Base-by-base conservation (phyloP, 768 basidiomycete species). In the Boletus pseudopeckii region DNA sequence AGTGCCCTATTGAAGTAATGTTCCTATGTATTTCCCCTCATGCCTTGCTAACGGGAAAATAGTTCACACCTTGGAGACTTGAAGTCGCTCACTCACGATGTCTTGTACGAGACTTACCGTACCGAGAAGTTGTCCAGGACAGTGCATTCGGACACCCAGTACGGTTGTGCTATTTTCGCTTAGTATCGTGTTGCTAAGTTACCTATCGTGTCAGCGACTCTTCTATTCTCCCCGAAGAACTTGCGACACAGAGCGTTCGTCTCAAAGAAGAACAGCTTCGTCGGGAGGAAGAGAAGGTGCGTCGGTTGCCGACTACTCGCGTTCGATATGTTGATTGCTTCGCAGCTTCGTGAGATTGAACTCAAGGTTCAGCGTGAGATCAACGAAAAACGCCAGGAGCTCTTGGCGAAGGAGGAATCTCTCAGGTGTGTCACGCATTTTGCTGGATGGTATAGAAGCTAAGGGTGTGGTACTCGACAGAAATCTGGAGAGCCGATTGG, bases 241-340 rank as follows among this genome's bases (percentile, higher is more conserved):
- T 99, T 61, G 97, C 97, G 17, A 93, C 86, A 49, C 97, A 98
- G 74, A 92, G 88, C 56, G 94, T 98, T 43, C 89, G 96, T 52
- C 86, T 98, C 76, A 98, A 98, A 77, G 97, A 98, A 75, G 97
- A 99, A 70, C 97, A 98, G 71, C 86, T 99, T 54, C 87, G 95
- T 63, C 78, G 90, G 55, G 97, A 99, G 71, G 94, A 97, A 76
- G 93, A 97, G 78, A 96, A 96, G 80, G 88, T 90, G 36, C 13
- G 71, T 50, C 9, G 2, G 28, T 47, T 30, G 14, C 40, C 17
- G 11, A 13, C 20, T 0, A 36, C 14, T 47, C 54, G 56, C 41
- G 51, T 38, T 49, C 33, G 22, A 56, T 20, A 17, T 56, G 41
- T 49, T 64, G 53, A 61, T 43, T 49, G 45, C 42, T 56, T 54